Percentiles rank a stretch among this genome's conserved stretches.
These are phyloP conservation scores for Curvularia sp. DNA, from an alignment of 2,329 filamentous ascomycete species.

Conservation along the genomic window DNA sequence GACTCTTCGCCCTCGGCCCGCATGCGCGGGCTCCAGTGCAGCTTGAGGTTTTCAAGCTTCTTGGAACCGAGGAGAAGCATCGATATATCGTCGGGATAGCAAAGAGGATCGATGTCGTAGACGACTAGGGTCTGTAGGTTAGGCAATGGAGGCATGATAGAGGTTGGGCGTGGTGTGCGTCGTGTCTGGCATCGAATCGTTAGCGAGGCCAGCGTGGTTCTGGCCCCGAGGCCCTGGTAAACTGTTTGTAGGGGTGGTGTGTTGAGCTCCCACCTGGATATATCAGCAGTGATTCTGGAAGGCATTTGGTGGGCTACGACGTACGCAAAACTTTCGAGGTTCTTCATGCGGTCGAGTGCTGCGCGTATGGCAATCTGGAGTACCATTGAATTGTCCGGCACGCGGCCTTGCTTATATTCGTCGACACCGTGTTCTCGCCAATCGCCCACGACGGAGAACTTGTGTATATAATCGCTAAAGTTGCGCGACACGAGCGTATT, in stretches of 20 bases:
- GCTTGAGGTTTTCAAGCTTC: conserved; percentile 61
- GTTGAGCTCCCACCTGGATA: conserved; percentile 64
- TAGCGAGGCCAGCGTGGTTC: conserved; percentile 58
- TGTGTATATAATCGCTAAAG: conserved; percentile 60
- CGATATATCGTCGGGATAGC: conserved; percentile 69
- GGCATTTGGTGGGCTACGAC: conserved; percentile 18
- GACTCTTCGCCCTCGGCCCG: conserved; percentile 64
- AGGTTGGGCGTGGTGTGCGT: conserved; percentile 64
- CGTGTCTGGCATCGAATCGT: conserved; percentile 63
- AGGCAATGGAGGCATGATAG: conserved; percentile 63
- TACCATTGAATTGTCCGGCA: conserved; percentile 70
- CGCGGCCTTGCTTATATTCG: conserved; percentile 64
- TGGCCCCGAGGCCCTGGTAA: conserved; percentile 62
- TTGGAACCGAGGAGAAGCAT: conserved; percentile 61
- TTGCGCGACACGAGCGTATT: conserved; percentile 66
- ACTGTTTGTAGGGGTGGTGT: conserved; percentile 66
- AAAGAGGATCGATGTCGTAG: conserved; percentile 68
- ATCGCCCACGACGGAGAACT: conserved; percentile 61
- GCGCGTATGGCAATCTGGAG: conserved; percentile 66
- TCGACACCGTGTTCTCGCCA: conserved; percentile 65
- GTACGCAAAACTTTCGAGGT: conserved; percentile 61
- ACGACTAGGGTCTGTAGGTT: conserved; percentile 62
- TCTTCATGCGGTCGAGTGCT: conserved; percentile 65
- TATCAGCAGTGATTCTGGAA: conserved; percentile 23
- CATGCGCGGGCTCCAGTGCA: conserved; percentile 70